Base-by-base conservation (phyloP, 2,329 filamentous ascomycete genomes). In the Aspergillus transmontanensis region DNA sequence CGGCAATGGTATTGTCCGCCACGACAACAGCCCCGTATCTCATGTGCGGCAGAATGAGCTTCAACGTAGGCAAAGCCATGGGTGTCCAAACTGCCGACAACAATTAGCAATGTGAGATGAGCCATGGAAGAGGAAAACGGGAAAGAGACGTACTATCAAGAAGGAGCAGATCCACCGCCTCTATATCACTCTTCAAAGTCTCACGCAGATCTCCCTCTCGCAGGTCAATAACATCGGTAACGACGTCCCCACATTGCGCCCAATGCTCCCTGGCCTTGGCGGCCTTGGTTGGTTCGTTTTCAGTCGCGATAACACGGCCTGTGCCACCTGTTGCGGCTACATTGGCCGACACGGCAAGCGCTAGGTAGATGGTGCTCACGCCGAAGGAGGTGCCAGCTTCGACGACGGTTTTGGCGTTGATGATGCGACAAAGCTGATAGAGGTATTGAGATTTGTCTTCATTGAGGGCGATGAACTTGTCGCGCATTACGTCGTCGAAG, bases 301-400 rank as follows among this genome's bases (percentile, higher is more conserved):
- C 87, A 0, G 87, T 89, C 0, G 82, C 87, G 68, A 89, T 84
- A 0, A 89, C 86, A 50, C 68, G 81, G 0, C 80, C 83, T 53
- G 68, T 19, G 59, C 73, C 58, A 14, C 73, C 76, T 21, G 63
- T 67, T 2, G 61, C 64, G 0, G 64, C 68, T 0, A 76, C 76
- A 62, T 85, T 87, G 60, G 84, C 79, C 0, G 79, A 79, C 0
- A 85, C 84, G 0, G 86, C 87, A 2, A 89, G 76, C 0, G 86
- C 85, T 2, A 89, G 80, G 63, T 88, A 89, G 51, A 89, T 86
- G 0, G 87, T 89, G 61, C 83, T 86, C 1, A 89, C 82, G 2
- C 87, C 87, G 62, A 86, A 89, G 48, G 82, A 85, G 0, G 87
- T 89, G 1, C 87, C 87, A 0, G 85, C 86, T 69, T 89, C 87